Conservation (phyloP, 345 rosid species). For the Hibiscus mutabilis region DNA sequence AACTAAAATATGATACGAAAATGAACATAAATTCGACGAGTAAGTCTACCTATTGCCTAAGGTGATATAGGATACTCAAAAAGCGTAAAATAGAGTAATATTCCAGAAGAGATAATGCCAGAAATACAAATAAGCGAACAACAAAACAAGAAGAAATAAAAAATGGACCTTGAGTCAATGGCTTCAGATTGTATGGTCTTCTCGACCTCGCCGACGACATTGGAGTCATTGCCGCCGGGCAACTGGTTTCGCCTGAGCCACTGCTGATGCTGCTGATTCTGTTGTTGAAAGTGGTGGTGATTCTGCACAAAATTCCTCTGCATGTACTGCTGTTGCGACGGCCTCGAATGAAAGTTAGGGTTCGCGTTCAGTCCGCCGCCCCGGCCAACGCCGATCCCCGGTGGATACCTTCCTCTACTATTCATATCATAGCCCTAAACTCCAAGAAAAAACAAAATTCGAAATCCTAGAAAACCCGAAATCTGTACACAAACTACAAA, state of each 20-base stretch:
- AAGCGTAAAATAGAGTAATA: neutral
- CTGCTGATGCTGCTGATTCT: slow-evolving; percentile 31
- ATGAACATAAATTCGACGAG: too few species aligned
- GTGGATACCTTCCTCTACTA: slow-evolving; percentile 76
- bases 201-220: slow-evolving; percentile 54
- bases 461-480: neutral
- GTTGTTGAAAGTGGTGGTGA: slow-evolving; percentile 35
- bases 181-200: slow-evolving; percentile 81
- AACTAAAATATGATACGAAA: too few species aligned
- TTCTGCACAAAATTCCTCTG: slow-evolving; percentile 42
- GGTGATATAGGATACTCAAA: too few species aligned
- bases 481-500: neutral
- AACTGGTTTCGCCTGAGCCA: slow-evolving; percentile 65
- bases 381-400: slow-evolving; percentile 45
- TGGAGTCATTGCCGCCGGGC: slow-evolving; percentile 27
- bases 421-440: slow-evolving; percentile 47
- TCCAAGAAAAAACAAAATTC: neutral
- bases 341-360: slow-evolving; percentile 36
- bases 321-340: slow-evolving; percentile 44
- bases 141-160: neutral
- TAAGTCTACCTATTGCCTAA: too few species aligned
- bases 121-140: neutral
- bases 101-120: neutral
- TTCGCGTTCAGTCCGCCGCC: slow-evolving; percentile 50
- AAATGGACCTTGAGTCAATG: slow-evolving; percentile 56